A percentile compares a stretch with the other conserved stretches of the same genome.
Conservation (phyloP, 176 grass and related monocot genomes). For the Hyparrhenia diplandra region DNA sequence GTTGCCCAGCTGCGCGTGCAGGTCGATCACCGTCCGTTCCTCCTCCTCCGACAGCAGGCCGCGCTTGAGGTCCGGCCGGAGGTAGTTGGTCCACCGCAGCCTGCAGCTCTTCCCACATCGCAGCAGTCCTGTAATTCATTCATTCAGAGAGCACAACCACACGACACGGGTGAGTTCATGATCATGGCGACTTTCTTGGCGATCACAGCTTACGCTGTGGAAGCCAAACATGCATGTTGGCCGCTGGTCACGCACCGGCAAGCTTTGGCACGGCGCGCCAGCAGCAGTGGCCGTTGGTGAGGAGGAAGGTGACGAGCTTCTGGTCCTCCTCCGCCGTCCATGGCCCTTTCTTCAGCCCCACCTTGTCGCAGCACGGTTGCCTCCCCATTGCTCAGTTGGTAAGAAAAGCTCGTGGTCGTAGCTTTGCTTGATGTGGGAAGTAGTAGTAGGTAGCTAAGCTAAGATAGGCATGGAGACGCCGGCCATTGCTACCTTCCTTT, state of each 20-base stretch:
- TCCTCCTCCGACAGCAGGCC: slow-evolving; percentile 30
- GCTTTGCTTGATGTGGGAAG: slow-evolving; percentile 29
- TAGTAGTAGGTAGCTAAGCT: too few species aligned
- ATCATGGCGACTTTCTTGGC: too few species aligned
- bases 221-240: too few species aligned
- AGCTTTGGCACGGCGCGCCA: slow-evolving; percentile 89
- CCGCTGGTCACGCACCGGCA: slow-evolving; percentile 58
- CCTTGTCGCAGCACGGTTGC: slow-evolving; percentile 42
- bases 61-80: slow-evolving; percentile 77
- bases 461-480: slow-evolving; percentile 24
- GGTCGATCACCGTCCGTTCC: background rate
- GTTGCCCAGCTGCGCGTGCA: slow-evolving; percentile 58
- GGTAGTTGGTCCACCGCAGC: slow-evolving; percentile 75
- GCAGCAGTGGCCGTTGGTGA: slow-evolving; percentile 62
- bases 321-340: slow-evolving; percentile 1
- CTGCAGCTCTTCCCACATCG: background rate
- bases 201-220: too few species aligned
- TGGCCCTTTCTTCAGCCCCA: background rate
- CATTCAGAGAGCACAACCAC: background rate
- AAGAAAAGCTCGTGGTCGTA: background rate
- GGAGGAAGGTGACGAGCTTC: slow-evolving; percentile 75
- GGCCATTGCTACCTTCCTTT: slow-evolving; percentile 59
- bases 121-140: background rate
- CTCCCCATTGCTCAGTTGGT: slow-evolving; percentile 59
- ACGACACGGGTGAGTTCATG: background rate